Evolutionary conservation across 176 grass and related monocot genomes (phyloP), one percentile per base, ranked within the genome.

Genomic region (Phoenix dactylifera): DNA sequence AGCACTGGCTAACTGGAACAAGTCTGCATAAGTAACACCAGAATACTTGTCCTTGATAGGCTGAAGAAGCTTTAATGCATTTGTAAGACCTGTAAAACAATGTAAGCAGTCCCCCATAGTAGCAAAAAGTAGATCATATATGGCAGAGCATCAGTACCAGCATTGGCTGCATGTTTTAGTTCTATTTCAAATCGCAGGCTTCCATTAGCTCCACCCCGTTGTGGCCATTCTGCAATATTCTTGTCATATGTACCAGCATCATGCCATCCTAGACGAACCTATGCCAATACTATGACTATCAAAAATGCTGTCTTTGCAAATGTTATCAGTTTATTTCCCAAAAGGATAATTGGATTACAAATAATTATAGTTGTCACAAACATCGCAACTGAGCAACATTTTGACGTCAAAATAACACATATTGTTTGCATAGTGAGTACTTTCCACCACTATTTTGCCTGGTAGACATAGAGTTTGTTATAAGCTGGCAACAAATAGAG

Each of bases 261-360:
- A 51, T 95, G 89, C 89, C 89, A 95, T 25, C 89, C 89, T 29
- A 95, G 68, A 18, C 89, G 84, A 68, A 95, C 89, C 89, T 89
- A 69, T 52, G 62, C 26, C 18, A 7, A 15, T 17, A 52, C 16
- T 20, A 44, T 59, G 12, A 51, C 17, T 23, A 65, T n/a, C 55
- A 22, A 52, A 51, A 3, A 3, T 12, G 18, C 15, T 19, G 4
- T 53, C 15, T 51, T 69, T 55, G 18, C 26, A 22, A 75, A 55
- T 72, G 6, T 60, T 29, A 76, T 49, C 15, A 32, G 55, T 39
- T 18, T 53, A 10, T 24, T 18, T 23, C 19, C 50, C 7, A 12
- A 26, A 65, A 24, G 4, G 6, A 24, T 50, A 25, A 16, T 44
- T 12, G 1, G 6, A 14, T 14, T 14, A 19, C 7, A 16, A 66